These are phyloP conservation scores for Zhuliangozyma parablackwelliae DNA, from an alignment of 1,139 yeast genomes.

Conservation along the genomic window DNA sequence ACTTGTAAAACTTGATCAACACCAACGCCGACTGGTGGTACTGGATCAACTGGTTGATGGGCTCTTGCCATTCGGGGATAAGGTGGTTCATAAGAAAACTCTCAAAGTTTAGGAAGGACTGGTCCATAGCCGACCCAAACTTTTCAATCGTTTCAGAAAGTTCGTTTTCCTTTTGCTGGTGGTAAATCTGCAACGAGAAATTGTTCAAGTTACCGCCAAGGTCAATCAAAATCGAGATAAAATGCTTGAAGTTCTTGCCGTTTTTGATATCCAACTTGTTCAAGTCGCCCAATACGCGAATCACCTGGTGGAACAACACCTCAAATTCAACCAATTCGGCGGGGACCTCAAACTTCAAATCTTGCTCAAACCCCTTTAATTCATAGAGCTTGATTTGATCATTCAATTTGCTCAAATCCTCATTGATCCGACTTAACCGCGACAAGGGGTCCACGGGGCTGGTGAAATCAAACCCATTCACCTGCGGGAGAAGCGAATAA, in stretches of 20 bases:
- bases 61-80: slow-evolving; percentile 46
- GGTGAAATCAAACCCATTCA: slow-evolving; percentile 33
- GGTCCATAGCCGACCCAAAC: slow-evolving; percentile 45
- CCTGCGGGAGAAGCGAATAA: slow-evolving; percentile 37
- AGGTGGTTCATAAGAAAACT: slow-evolving; percentile 30
- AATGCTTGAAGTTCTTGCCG: slow-evolving; percentile 26
- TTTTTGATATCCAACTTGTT: slow-evolving; percentile 32
- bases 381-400: slow-evolving; percentile 34
- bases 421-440: slow-evolving; percentile 31
- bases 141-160: slow-evolving; percentile 37
- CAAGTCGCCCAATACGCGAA: slow-evolving; percentile 29
- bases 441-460: slow-evolving; percentile 31
- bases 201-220: slow-evolving; percentile 47
- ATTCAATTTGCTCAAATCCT: slow-evolving; percentile 30
- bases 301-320: slow-evolving; percentile 28
- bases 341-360: slow-evolving; percentile 28
- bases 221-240: slow-evolving; percentile 33
- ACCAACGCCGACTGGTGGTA: slow-evolving; percentile 37
- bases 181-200: slow-evolving; percentile 42
- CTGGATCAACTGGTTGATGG: slow-evolving; percentile 38
- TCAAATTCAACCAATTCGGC: slow-evolving; percentile 32
- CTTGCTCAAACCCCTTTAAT: slow-evolving; percentile 18
- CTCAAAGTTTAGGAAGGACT: slow-evolving; percentile 38
- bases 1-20: slow-evolving; percentile 41
- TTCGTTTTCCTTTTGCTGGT: slow-evolving; percentile 21